phyloP scores from a whole-genome alignment of 1,284 basidiomycete species.

The Microbotryomycetes sp. region DNA sequence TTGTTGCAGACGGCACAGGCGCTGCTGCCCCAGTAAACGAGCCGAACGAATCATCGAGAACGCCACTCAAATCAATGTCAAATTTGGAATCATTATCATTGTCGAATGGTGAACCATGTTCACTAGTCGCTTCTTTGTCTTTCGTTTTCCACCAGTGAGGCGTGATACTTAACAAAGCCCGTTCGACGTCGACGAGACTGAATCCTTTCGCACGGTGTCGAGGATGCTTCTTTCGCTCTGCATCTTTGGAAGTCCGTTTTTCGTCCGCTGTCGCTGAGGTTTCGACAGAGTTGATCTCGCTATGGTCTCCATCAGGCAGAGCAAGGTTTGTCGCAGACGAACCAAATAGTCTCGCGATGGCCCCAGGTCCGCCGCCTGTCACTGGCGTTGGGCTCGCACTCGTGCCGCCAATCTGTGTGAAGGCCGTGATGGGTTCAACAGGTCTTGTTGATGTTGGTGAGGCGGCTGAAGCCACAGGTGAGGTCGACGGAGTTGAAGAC shows the following conservation, averaged over 20 bases:
- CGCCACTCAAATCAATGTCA: constrained; percentile 7
- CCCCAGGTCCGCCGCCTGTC: not conserved
- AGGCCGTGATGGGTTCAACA: not conserved
- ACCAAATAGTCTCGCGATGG: not conserved
- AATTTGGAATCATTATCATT: not conserved
- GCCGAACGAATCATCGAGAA: not conserved
- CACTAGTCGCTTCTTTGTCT: not conserved
- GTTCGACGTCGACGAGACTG: constrained; percentile 9
- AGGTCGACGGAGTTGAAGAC: not conserved
- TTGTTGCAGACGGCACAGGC: not conserved
- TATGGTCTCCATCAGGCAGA: too few species aligned
- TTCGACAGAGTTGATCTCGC: too few species aligned
- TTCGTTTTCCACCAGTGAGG: not conserved
- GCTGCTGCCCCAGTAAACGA: not conserved
- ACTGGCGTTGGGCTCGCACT: not conserved
- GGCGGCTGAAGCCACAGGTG: not conserved
- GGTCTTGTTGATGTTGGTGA: not conserved
- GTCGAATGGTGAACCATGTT: not conserved
- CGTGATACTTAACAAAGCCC: not conserved
- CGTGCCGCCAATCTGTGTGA: not conserved
- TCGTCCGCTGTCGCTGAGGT: not conserved
- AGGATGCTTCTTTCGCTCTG: not conserved
- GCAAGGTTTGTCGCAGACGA: not conserved
- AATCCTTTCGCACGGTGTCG: not conserved
- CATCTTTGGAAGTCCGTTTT: not conserved